Percentiles rank a stretch among this genome's conserved stretches.
Conservation (phyloP, 2,329 filamentous ascomycete genomes). For the Elsinoe fawcettii region DNA sequence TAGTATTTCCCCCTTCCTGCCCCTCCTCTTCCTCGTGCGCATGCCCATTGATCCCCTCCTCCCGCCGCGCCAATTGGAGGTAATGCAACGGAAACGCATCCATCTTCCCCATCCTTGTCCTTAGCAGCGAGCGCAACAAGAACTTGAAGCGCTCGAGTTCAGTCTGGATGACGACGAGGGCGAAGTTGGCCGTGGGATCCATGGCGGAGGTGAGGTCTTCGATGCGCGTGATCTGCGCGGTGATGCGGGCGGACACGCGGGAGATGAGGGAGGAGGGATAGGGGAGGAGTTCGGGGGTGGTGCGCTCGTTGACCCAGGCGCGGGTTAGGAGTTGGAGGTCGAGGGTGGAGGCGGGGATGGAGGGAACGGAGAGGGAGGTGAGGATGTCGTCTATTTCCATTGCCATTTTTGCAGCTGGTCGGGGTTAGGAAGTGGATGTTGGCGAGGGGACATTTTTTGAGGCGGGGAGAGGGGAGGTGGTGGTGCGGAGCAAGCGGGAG, state of each 20-base stretch:
- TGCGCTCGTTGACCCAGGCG: slow-evolving; percentile 87
- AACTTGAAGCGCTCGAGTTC: slow-evolving; percentile 94
- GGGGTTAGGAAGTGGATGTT: neutral
- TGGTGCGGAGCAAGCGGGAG: neutral
- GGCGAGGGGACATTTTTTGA: neutral
- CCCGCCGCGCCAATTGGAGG: slow-evolving; percentile 22
- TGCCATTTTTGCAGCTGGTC: slow-evolving; percentile 2
- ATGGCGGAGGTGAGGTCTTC: slow-evolving; percentile 66
- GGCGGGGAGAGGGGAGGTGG: neutral
- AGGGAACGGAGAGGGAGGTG: slow-evolving; percentile 36
- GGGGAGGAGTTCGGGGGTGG: slow-evolving; percentile 77
- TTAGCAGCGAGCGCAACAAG: slow-evolving; percentile 71
- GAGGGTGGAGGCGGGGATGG: slow-evolving; percentile 52
- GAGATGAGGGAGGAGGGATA: slow-evolving; percentile 73
- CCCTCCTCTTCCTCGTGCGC: neutral
- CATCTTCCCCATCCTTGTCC: slow-evolving; percentile 82
- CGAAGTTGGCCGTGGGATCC: slow-evolving; percentile 87
- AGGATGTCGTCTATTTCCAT: slow-evolving; percentile 48
- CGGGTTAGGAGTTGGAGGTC: slow-evolving; percentile 86
- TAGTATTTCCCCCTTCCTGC: neutral
- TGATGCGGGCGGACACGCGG: slow-evolving; percentile 55
- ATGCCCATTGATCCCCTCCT: neutral
- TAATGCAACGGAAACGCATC: slow-evolving; percentile 29
- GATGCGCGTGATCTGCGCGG: slow-evolving; percentile 44
- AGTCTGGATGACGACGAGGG: slow-evolving; percentile 89